These are phyloP conservation scores for Dictyostelium citrinum DNA, from an alignment of 78 protist species.

Conservation along the genomic window DNA sequence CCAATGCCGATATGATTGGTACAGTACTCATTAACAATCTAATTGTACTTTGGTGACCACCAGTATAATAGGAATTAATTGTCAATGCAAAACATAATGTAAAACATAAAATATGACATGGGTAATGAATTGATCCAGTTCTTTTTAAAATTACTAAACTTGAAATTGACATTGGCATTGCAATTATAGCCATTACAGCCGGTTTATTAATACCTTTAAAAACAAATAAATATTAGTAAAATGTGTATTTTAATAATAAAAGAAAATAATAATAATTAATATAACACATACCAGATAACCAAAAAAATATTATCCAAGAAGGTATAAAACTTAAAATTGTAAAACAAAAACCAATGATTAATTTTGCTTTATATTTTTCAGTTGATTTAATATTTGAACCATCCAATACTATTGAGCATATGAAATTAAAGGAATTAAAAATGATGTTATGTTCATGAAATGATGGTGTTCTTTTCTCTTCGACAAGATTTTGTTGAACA, in stretches of 20 bases:
- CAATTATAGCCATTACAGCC: constrained; percentile 64
- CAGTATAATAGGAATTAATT: constrained; percentile 60
- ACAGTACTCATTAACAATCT: constrained; percentile 39
- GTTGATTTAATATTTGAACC: constrained; percentile 24
- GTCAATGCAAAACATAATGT: constrained; percentile 72
- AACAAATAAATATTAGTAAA: too few species aligned
- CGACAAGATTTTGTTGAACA: not conserved
- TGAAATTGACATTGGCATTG: constrained; percentile 57
- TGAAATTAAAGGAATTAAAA: not conserved
- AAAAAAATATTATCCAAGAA: constrained; percentile 71
- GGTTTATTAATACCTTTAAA: constrained; percentile 19
- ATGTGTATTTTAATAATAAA: not conserved
- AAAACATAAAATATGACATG: constrained; percentile 64
- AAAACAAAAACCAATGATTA: constrained; percentile 64
- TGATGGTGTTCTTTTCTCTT: not conserved
- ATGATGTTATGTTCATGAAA: not conserved
- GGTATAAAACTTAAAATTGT: constrained; percentile 62
- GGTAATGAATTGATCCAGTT: constrained; percentile 65
- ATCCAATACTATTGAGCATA: constrained; percentile 15
- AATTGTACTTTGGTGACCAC: constrained; percentile 67
- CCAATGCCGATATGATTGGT: constrained; percentile 56
- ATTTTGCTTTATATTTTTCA: constrained; percentile 54
- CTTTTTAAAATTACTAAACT: constrained; percentile 28
- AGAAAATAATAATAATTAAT: too few species aligned
- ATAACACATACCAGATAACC: constrained; percentile 16